Percentiles rank a stretch among this genome's conserved stretches.
Conservation (phyloP, 129 eudicot genomes). For the Flaveria bidentis region DNA sequence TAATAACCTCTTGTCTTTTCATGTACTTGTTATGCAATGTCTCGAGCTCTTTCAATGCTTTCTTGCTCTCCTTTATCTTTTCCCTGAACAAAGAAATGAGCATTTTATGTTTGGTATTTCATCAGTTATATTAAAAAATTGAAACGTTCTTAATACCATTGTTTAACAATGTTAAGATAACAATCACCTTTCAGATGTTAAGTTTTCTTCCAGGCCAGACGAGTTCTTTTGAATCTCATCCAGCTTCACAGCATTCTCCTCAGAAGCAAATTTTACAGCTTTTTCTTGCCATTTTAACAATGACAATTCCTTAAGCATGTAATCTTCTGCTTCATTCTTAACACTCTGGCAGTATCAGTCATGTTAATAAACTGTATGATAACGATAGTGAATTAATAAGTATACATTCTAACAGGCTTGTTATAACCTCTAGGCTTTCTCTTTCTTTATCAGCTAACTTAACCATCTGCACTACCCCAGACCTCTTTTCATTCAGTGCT, state of each 20-base stretch:
- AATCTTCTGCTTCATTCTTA: conserved; percentile 91
- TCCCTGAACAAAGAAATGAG: conserved; percentile 48
- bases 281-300: conserved; percentile 90
- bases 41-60: conserved; percentile 77
- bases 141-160: background rate
- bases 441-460: conserved; percentile 98
- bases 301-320: conserved; percentile 87
- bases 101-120: conserved; percentile 6
- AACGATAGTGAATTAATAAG: background rate
- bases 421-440: conserved; percentile 78
- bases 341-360: conserved; percentile 52
- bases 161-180: conserved; percentile 14
- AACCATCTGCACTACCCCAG: conserved; percentile 97
- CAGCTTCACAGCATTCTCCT: conserved; percentile 51
- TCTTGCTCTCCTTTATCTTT: conserved; percentile 60
- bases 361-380: background rate
- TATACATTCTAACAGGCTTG: background rate
- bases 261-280: conserved; percentile 75
- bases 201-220: conserved; percentile 55
- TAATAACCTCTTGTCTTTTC: conserved; percentile 76
- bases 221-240: conserved; percentile 53
- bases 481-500: conserved; percentile 72
- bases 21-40: conserved; percentile 65
- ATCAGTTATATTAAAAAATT: background rate
- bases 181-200: conserved; percentile 64